Base-by-base conservation (phyloP, 2,329 filamentous ascomycete genomes). In the Fusarium annulatum region DNA sequence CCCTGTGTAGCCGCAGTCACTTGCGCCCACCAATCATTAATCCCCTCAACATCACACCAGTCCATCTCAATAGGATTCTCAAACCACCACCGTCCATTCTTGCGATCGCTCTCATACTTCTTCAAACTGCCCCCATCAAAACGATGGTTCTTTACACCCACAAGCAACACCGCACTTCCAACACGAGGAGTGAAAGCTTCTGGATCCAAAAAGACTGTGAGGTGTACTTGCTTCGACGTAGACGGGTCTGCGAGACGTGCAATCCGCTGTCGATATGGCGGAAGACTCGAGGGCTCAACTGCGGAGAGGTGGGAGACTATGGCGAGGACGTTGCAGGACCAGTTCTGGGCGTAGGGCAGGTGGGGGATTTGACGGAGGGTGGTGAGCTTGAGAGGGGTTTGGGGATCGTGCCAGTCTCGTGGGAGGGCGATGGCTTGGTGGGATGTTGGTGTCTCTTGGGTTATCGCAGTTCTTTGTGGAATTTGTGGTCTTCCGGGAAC, bases 291-390 rank as follows among this genome's bases (percentile, higher is more conserved):
- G 3, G 87, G 81, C 65, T 89, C 85, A 21, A 88, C 79, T 2
- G 80, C 82, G 0, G 85, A 86, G 7, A 89, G 79, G 3, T 84
- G 83, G 1, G 81, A 79, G 7, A 89, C 68, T n/a, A 90, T 82
- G 61, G 83, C 87, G 7, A 90, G 84, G 11, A 88, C 81, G 69
- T 89, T 89, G 77, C 87, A 84, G 51, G 85, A 86, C 88, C 87
- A 90, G 76, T 90, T 90, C 66, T 89, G 87, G 60, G 85, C 85
- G 79, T 88, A 89, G 4, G 87, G 88, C 2, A 90, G 83, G 67
- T 85, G 81, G 0, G 87, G 86, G 55, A 90, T 86, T 11, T 84
- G 81, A 52, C 82, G 82, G 18, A 90, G 81, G 7, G 82, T 82
- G 1, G 87, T 89, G 34, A 90, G 85, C 71, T 87, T 89, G 21